Percentiles rank a stretch among this genome's conserved stretches.
phyloP scores from a whole-genome alignment of 331 rosid species.

The Rosa hybrid region DNA sequence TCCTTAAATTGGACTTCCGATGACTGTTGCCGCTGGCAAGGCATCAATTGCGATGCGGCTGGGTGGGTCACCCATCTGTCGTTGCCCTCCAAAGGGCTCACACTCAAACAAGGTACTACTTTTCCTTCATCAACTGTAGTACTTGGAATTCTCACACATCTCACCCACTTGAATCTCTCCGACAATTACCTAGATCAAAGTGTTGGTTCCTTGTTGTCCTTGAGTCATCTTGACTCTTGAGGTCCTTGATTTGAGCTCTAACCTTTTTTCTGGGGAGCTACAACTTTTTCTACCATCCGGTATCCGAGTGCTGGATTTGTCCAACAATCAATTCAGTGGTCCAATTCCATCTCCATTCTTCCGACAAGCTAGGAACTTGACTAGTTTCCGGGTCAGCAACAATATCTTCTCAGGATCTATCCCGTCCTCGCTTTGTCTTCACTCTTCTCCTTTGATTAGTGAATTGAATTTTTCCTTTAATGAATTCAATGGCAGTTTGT shows the following conservation, averaged over 20 bases:
- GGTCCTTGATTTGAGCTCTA: background rate
- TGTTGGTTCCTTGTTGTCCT: background rate
- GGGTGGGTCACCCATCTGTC: background rate
- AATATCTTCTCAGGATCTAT: background rate
- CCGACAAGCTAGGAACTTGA: background rate
- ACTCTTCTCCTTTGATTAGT: background rate
- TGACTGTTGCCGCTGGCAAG: background rate
- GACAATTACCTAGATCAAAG: background rate
- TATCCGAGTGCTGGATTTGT: background rate
- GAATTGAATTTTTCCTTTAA: background rate
- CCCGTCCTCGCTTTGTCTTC: background rate
- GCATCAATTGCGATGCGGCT: background rate
- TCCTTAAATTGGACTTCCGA: background rate
- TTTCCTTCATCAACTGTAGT: background rate
- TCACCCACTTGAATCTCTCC: background rate
- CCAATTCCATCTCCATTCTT: background rate
- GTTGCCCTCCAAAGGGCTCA: background rate
- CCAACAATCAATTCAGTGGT: background rate
- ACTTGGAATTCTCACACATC: background rate
- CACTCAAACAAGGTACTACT: background rate
- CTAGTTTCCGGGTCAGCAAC: background rate
- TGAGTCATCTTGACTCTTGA: background rate
- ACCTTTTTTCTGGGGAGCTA: background rate
- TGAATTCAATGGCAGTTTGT: background rate
- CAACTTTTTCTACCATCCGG: background rate